phyloP scores from a whole-genome alignment of 208 protist genomes.

The Trypanosoma vivax region DNA sequence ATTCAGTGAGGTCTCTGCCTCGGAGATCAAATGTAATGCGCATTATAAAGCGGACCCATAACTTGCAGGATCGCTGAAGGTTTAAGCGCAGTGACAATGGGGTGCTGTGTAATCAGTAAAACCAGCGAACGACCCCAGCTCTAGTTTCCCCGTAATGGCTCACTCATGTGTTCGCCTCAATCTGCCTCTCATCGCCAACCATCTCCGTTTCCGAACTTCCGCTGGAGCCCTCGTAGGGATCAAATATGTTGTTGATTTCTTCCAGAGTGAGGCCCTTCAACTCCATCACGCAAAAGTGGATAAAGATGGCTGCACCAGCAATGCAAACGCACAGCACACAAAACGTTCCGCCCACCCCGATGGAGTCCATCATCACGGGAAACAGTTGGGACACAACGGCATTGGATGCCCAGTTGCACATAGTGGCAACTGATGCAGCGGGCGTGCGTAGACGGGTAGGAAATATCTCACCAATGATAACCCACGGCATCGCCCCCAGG shows the following conservation, averaged over 20 bases:
- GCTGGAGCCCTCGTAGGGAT: neutral
- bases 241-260: constrained; percentile 79
- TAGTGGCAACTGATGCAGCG: constrained; percentile 79
- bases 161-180: too few species aligned
- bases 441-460: constrained; percentile 73
- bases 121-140: too few species aligned
- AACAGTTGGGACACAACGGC: constrained; percentile 85
- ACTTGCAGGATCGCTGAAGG: too few species aligned
- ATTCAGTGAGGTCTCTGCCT: too few species aligned
- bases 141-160: too few species aligned
- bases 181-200: too few species aligned
- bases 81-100: too few species aligned
- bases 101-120: too few species aligned
- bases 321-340: constrained; percentile 63
- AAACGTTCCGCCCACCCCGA: constrained; percentile 79
- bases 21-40: too few species aligned
- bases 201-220: too few species aligned
- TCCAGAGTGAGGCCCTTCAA: constrained; percentile 84
- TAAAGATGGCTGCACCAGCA: constrained; percentile 42
- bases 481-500: constrained; percentile 88
- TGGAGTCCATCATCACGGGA: constrained; percentile 73
- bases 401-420: constrained; percentile 89
- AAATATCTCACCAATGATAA: constrained; percentile 88
- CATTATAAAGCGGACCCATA: too few species aligned
- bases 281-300: constrained; percentile 84